A percentile compares a stretch with the other conserved stretches of the same genome.
phyloP scores from a whole-genome alignment of 345 rosid genomes.

The Populus davidiana region DNA sequence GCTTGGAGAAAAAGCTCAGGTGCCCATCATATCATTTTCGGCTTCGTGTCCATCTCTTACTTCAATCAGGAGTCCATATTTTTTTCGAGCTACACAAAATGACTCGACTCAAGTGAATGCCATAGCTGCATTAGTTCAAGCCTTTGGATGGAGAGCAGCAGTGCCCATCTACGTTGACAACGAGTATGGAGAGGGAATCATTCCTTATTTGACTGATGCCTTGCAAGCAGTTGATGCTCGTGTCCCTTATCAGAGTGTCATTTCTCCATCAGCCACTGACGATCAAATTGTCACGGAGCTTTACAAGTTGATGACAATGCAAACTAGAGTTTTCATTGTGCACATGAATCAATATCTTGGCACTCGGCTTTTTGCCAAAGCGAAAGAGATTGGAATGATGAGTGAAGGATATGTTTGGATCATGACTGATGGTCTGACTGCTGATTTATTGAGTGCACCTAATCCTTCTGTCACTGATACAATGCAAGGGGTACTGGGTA shows the following conservation, averaged over 20 bases:
- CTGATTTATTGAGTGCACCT: neutral
- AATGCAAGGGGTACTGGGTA: constrained; percentile 41
- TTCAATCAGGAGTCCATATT: constrained; percentile 27
- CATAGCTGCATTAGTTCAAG: constrained; percentile 36
- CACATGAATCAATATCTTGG: constrained; percentile 39
- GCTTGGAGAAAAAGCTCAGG: constrained; percentile 34
- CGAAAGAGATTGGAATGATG: constrained; percentile 54
- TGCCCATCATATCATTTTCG: constrained; percentile 53
- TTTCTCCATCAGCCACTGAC: constrained; percentile 34
- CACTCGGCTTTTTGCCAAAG: constrained; percentile 36
- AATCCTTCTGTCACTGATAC: constrained; percentile 9
- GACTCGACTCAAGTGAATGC: constrained; percentile 47
- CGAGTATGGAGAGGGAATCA: constrained; percentile 38
- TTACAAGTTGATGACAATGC: constrained; percentile 46
- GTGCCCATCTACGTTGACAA: constrained; percentile 41
- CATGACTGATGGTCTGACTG: constrained; percentile 26
- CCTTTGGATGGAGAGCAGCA: constrained; percentile 42
- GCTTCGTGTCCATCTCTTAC: constrained; percentile 41
- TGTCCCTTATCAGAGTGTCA: constrained; percentile 26
- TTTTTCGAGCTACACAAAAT: constrained; percentile 37
- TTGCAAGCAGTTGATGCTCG: constrained; percentile 24
- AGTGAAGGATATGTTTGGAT: constrained; percentile 59
- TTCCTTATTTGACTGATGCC: constrained; percentile 38
- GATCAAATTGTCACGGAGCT: constrained; percentile 42
- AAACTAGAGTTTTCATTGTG: constrained; percentile 51